Percentiles rank a stretch among this genome's conserved stretches.
Evolutionary conservation across 2,329 filamentous ascomycete species (phyloP).

Genomic region (Scedosporium apiospermum): DNA sequence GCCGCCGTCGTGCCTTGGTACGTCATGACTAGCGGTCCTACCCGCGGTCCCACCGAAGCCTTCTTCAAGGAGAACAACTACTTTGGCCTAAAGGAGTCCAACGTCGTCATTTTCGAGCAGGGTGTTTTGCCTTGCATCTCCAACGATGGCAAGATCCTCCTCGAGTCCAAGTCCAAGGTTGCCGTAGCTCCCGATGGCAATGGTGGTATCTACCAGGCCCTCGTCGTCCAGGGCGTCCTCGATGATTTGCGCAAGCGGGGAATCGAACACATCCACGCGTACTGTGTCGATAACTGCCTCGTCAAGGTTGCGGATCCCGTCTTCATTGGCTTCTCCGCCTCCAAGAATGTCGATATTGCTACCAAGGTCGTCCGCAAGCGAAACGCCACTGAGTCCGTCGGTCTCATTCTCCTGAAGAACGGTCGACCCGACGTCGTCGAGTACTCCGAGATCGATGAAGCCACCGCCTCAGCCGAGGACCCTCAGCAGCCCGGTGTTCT

Average conservation of each 20-base stretch:
- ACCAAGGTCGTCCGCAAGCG: slow-evolving; percentile 99
- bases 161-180: slow-evolving; percentile 83
- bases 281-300: slow-evolving; percentile 99
- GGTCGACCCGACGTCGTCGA: slow-evolving; percentile 95
- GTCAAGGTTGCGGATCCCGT: slow-evolving; percentile 95
- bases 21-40: slow-evolving; percentile 98
- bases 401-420: slow-evolving; percentile 89
- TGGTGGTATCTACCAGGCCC: slow-evolving; percentile 89
- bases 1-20: slow-evolving; percentile 77
- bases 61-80: slow-evolving; percentile 87
- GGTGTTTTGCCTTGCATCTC: slow-evolving; percentile 94
- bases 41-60: slow-evolving; percentile 78
- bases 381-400: slow-evolving; percentile 89
- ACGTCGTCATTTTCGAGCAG: slow-evolving; percentile 92
- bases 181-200: slow-evolving; percentile 96
- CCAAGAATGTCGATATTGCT: slow-evolving; percentile 84
- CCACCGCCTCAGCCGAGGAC: slow-evolving; percentile 83
- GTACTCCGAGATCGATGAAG: slow-evolving; percentile 91
- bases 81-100: slow-evolving; percentile 79
- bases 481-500: slow-evolving; percentile 69
- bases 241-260: slow-evolving; percentile 82
- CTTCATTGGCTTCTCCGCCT: slow-evolving; percentile 88
- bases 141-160: slow-evolving; percentile 92
- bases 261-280: slow-evolving; percentile 90
- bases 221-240: slow-evolving; percentile 70